Evolutionary conservation across 495 filamentous ascomycete genomes (phyloP), one percentile per base, ranked within the genome.

Genomic region (Melanomma pulvis-pyrius): DNA sequence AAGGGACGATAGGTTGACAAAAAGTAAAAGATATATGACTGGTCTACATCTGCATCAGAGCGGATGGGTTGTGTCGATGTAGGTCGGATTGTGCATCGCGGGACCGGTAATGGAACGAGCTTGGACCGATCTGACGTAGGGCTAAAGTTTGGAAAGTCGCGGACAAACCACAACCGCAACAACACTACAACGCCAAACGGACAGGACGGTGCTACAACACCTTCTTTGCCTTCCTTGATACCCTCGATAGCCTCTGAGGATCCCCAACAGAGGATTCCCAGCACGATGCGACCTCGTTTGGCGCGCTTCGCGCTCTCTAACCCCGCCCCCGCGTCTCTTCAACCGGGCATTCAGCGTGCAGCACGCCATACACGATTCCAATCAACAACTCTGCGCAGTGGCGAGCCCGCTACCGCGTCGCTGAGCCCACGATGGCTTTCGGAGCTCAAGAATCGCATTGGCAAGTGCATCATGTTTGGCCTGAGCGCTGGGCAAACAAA

Each of bases 391-490:
- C 21, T 19, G 21, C 15, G 25, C 17, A 56, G 22, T 25, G 65
- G 44, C 28, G 54, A 55, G 24, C 66, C 67, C 21, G 41, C 61
- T 11, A 75, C 71, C 19, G 65, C 74, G 39, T 59, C 66, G 17
- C 39, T 71, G 29, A 75, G 59, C 60, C 73, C 84, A 12, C 84
- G 86, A 75, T 97, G 92, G 92, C 87, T 96, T 51, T 84, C 87
- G 17, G 84, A 89, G 49, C 84, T 91, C 15, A 90, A 88, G 68
- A 67, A 78, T 12, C 85, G 92, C 44, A 76, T 96, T n/a, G 92
- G 92, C 9, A 87, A 87, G 76, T 96, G 94, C 76, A 85, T 97
- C 67, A 83, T 83, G 67, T 96, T 96, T 72, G 93, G 93, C 15
- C 79, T 92, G 52, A 79, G 80, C 8, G 75, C 77, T 5, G 66